A percentile compares a stretch with the other conserved stretches of the same genome.
These are phyloP conservation scores for Capsicum rhomboideum DNA, from an alignment of 257 asterid species.

Conservation along the genomic window DNA sequence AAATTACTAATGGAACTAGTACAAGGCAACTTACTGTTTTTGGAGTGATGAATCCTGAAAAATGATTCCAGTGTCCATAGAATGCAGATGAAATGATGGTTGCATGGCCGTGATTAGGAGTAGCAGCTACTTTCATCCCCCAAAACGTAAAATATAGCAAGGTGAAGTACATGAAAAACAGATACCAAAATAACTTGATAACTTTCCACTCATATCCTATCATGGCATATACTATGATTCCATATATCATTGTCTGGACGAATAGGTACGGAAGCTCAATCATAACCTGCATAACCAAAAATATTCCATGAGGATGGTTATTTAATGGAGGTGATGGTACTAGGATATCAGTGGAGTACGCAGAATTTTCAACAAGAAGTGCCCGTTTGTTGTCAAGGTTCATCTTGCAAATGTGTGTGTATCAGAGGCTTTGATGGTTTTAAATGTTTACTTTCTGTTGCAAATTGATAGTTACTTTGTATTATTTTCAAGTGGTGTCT, in stretches of 20 bases:
- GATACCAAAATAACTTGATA: conserved; percentile 8
- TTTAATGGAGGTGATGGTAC: not conserved
- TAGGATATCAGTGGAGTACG: not conserved
- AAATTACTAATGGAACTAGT: not conserved
- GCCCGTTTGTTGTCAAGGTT: not conserved
- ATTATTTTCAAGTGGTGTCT: not conserved
- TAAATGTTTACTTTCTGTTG: not conserved
- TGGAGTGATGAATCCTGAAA: conserved; percentile 12
- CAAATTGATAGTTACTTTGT: not conserved
- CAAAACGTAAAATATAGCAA: conserved; percentile 6
- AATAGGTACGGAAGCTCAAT: conserved; percentile 10
- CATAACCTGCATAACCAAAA: conserved; percentile 2
- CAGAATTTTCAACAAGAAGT: not conserved
- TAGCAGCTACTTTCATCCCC: conserved; percentile 12
- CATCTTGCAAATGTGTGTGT: not conserved
- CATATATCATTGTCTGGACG: not conserved
- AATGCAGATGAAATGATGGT: conserved; percentile 8
- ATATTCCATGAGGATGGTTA: not conserved
- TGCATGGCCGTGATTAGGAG: conserved; percentile 5
- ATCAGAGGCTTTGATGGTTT: not conserved
- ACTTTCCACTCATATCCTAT: conserved; percentile 10
- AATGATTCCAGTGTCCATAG: conserved; percentile 7
- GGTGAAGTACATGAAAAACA: conserved; percentile 15
- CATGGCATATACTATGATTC: conserved; percentile 8
- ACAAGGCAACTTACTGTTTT: conserved; percentile 7